These are phyloP conservation scores for Elsinoe ampelina DNA, from an alignment of 2,329 filamentous ascomycete genomes.

Conservation along the genomic window DNA sequence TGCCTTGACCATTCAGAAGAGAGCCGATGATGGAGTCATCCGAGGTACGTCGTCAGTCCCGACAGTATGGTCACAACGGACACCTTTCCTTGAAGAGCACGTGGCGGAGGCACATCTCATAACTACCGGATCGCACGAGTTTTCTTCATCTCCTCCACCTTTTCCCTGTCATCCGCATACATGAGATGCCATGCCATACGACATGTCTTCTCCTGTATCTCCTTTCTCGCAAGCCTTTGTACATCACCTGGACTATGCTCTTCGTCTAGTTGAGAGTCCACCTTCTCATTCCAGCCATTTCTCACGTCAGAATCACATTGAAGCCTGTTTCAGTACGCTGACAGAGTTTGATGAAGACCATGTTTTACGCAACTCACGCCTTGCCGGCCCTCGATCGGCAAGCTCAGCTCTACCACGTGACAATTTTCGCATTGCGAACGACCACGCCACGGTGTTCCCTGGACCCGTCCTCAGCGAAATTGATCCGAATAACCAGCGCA, in stretches of 20 bases:
- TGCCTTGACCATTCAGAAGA: conserved; percentile 28
- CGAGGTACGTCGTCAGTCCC: conserved; percentile 24
- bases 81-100: not conserved
- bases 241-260: conserved; percentile 18
- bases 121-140: not conserved
- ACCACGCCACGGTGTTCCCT: conserved; percentile 14
- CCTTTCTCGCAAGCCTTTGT: conserved; percentile 3
- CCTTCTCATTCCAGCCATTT: conserved; percentile 14
- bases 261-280: conserved; percentile 18
- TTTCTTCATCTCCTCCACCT: not conserved
- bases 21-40: conserved; percentile 29
- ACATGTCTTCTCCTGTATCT: conserved; percentile 7
- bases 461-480: conserved; percentile 26
- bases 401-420: conserved; percentile 24
- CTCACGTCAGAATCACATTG: not conserved
- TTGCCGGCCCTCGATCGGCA: conserved; percentile 29
- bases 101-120: not conserved
- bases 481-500: conserved; percentile 24
- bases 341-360: conserved; percentile 24
- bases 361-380: conserved; percentile 29
- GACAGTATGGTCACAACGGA: not conserved
- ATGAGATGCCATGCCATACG: not conserved
- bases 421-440: conserved; percentile 23
- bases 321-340: conserved; percentile 18
- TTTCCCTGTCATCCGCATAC: not conserved